Base-by-base conservation (phyloP, 352 stramenopile genomes). In the Albugo laibachii region DNA sequence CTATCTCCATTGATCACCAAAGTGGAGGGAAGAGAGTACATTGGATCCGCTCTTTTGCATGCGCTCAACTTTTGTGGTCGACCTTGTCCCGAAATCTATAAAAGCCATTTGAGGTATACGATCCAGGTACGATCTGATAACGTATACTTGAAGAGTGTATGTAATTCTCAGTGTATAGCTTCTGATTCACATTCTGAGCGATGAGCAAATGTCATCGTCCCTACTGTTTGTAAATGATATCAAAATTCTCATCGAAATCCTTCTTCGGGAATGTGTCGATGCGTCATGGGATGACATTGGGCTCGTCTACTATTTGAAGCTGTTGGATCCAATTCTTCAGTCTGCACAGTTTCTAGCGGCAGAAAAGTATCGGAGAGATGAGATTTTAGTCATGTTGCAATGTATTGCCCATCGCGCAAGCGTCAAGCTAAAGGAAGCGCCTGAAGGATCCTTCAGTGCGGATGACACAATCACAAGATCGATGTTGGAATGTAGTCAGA, bases 51-150 rank as follows among this genome's bases (percentile, higher is more conserved):
- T 42, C 41, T 85, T 37, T 56, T 85, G 53, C 69, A 85, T 55
- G 73, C 83, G 49, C 81, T 85, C 52, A 85, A 85, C 48, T 80
- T 70, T 52, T 83, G 73, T 27, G 73, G 73, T n/a, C 83, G 63
- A 55, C 73, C 73, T 3, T 31, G 24, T 31, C 24, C 3, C 24
- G 8, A 31, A 1, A 47, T 58, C 39, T 56, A 69, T 14, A 47
- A 54, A 19, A 50, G 63, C 8, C 60, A 79, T 20, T 55, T 85
- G 12, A 62, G 57, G 47, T 72, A 83, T 31, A 31, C 24, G 24
- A 31, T 31, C 8, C 24, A 31, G 24, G 24, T 31, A 10, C 24
- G 24, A 31, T 10, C 24, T 3, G 3, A 35, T 8, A 19, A 48
- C 47, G 14, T 31, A 31, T 31, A 31, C 8, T 8, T 31, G 24